Evolutionary conservation across 2,329 filamentous ascomycete species (phyloP), one percentile per base, ranked within the genome.

Genomic region (Microdochium nivale): DNA sequence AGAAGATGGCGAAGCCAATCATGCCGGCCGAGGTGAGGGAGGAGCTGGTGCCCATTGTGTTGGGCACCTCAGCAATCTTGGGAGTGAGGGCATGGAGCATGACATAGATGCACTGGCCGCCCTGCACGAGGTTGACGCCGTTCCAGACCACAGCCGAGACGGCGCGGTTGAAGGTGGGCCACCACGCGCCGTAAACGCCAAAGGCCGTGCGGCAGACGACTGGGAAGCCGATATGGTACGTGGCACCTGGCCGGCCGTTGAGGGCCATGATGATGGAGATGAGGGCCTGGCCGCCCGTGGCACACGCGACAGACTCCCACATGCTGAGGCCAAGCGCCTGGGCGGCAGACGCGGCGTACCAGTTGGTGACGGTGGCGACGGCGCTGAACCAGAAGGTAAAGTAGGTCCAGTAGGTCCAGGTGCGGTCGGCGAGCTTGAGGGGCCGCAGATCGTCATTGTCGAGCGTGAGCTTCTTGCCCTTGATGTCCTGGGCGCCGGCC

Each of bases 131-230:
- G 46, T 71, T 72, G 1, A 73, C 69, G 2, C 70, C 70, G 47
- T 71, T 71, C 71, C 70, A 75, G 3, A 75, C 70, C 49, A 72
- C 69, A 2, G 70, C 64, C 69, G 74, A 72, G 14, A 70, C 67
- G 7, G 70, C 72, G 19, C 72, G 63, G 52, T 70, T 71, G 51
- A 71, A 67, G 4, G 63, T 66, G 1, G 72, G 72, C 71, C 72
- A 76, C 58, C 67, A 66, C 0, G 70, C 70, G 24, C 72, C 72
- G 53, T 67, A 74, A 1, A 72, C 57, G 5, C 73, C 73, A 55
- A 74, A 76, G 1, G 68, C 64, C 1, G 70, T 60, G 37, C 73
- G 67, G 57, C 66, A 69, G 16, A 73, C 53, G 7, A 74, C 67
- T 7, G 72, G 70, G 53, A 66, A 75, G 0, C 65, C 64, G 25